Base-by-base conservation (phyloP, 1,284 basidiomycete species). In the Vanrija sp. region DNA sequence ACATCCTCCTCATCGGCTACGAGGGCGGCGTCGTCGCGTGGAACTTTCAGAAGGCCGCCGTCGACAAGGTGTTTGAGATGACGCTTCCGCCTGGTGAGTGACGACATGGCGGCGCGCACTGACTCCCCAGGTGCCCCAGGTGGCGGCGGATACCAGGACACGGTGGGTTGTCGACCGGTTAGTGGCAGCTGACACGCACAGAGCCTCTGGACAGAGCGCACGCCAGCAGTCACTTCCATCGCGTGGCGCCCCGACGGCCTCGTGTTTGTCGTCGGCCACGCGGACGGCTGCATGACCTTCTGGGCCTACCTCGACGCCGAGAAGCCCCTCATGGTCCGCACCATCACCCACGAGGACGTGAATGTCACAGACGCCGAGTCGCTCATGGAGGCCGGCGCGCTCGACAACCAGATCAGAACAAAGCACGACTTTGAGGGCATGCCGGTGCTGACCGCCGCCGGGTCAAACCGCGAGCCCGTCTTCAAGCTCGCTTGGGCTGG, bases 401-500 rank as follows among this genome's bases (percentile, higher is more conserved):
- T 77, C 15, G 65, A 71, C 44, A 68, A 82, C 14, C 68, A 77
- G 10, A 54, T 57, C 19, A 49, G 25, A 37, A 60, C 52, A 64
- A 65, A 27, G 9, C 38, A 56, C 44, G 60, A 67, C 41, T 51
- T 60, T n/a, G 61, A 66, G 41, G 63, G 56, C 39, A 63, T 37
- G 50, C 58, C 54, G 5, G 51, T 59, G n/a, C 49, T 50, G 3
- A 45, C 51, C 31, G 67, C 63, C 14, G 57, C 51, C 19, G 55
- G 48, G 43, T 63, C 67, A 6, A 66, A 73, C 3, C 78, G 85
- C 57, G 91, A 95, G 69, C 89, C 92, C 1, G 85, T 97, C 42
- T 94, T 89, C 80, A 92, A 90, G 71, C 79, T 96, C 6, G 78
- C 86, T 0, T 96, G 93, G 93, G 86, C 85, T 50, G 80, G 82